Base-by-base conservation (phyloP, 148 eudicot genomes). In the Cornus florida region DNA sequence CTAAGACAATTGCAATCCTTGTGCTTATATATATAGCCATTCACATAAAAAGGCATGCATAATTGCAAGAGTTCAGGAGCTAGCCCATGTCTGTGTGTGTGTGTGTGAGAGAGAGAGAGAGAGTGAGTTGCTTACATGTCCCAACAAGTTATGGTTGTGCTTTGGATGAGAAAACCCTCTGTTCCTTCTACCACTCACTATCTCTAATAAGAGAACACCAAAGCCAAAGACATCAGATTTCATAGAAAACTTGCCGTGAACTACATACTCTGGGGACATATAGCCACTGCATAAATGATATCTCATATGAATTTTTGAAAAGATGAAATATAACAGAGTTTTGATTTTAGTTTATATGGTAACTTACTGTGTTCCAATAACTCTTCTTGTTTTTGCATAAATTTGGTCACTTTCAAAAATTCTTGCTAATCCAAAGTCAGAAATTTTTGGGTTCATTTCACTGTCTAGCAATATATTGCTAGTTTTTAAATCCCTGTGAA, bases 381-480 rank as follows among this genome's bases (percentile, higher is more conserved):
- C 83, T 66, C 76, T 35, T 23, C 69, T 81, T 28, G 84, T 81
- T 35, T 62, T 79, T 13, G 32, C 77, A 56, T 22, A 24, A n/a
- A 32, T 5, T 56, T 83, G 82, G 20, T 75, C 80, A 4, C 48
- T 74, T 59, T 70, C 79, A 35, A 84, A 80, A 4, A 32, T 76
- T 80, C 83, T 77, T 39, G 86, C 86, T 10, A 84, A 14, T 23
- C 87, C 87, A 39, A 84, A 84, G 50, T 84, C 79, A 0, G 87
- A 84, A 39, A 81, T 78, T 78, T 81, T 84, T 10, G 87, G 79
- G 60, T 56, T 65, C 33, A 81, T 53, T 6, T 81, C 67, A 12
- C 50, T 38, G 53, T 84, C 84, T 5, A 81, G 76, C n/a, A 75
- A 65, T 39, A 84, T 76, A n/a, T 84, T 84, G 84, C 87, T 81